These are phyloP conservation scores for Podaxis carcinomalis DNA, from an alignment of 768 basidiomycete genomes.

Conservation along the genomic window DNA sequence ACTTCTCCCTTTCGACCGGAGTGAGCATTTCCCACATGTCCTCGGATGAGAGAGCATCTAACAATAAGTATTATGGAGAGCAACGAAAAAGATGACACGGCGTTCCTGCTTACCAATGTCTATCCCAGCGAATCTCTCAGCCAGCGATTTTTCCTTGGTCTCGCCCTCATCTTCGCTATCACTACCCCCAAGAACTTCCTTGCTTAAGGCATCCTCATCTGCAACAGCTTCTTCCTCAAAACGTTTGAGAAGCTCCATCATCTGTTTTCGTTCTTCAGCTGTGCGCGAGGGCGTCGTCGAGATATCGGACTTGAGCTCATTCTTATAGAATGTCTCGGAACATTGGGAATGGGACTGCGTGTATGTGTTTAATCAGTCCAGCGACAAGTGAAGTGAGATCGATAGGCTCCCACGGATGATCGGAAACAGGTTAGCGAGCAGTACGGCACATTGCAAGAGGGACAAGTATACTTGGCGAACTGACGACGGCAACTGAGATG, in stretches of 20 bases:
- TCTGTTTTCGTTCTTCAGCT: slow-evolving; percentile 53
- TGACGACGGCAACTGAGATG: slow-evolving; percentile 66
- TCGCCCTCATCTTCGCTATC: slow-evolving; percentile 32
- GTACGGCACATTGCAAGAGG: slow-evolving; percentile 75
- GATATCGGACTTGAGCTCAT: slow-evolving; percentile 65
- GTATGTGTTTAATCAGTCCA: background rate
- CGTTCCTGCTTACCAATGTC: slow-evolving; percentile 51
- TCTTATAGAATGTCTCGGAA: slow-evolving; percentile 80
- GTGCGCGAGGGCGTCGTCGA: slow-evolving; percentile 49
- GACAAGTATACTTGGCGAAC: slow-evolving; percentile 77
- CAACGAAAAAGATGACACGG: background rate
- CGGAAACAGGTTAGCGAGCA: slow-evolving; percentile 81
- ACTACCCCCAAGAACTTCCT: slow-evolving; percentile 19
- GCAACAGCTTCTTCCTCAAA: slow-evolving; percentile 59
- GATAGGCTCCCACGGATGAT: slow-evolving; percentile 46
- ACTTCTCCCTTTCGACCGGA: slow-evolving; percentile 54
- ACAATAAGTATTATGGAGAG: background rate
- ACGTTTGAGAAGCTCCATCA: slow-evolving; percentile 66
- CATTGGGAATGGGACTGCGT: slow-evolving; percentile 60
- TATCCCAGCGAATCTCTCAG: slow-evolving; percentile 45
- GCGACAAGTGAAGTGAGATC: background rate
- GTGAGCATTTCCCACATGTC: slow-evolving; percentile 60
- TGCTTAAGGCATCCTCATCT: slow-evolving; percentile 21
- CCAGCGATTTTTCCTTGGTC: slow-evolving; percentile 37
- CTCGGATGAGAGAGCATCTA: slow-evolving; percentile 54